These are phyloP conservation scores for Aspergillus bertholletiae DNA, from an alignment of 495 filamentous ascomycete species.

Conservation along the genomic window DNA sequence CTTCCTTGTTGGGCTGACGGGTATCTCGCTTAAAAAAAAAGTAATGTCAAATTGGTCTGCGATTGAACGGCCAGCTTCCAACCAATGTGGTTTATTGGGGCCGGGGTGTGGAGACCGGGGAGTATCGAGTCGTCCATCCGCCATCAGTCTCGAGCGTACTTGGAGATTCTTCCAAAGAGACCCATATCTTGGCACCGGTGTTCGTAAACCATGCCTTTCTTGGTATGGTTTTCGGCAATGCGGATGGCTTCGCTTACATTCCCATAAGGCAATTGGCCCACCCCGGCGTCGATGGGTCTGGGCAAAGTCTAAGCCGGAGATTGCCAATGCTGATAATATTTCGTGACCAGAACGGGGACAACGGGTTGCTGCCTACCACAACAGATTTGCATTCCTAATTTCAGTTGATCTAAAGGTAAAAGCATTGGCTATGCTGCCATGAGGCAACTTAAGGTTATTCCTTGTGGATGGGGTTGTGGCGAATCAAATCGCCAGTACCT, in stretches of 20 bases:
- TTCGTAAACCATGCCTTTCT: not conserved
- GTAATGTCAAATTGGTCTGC: not conserved
- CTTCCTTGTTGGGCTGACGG: not conserved
- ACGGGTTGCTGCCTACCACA: no score
- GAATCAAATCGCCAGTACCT: no score
- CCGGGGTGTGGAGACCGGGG: not conserved
- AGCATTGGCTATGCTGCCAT: no score
- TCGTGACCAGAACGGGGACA: no score
- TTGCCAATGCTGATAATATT: no score
- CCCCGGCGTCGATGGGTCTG: not conserved
- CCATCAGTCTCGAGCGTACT: no score
- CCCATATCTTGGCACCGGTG: not conserved
- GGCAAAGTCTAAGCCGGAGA: not conserved
- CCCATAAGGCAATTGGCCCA: not conserved
- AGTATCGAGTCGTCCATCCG: not conserved
- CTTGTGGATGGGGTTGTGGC: no score
- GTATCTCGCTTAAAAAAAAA: not conserved
- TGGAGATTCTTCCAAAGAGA: not conserved
- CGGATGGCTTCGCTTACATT: not conserved
- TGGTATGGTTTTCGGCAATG: slow-evolving; percentile 5
- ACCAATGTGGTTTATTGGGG: not conserved
- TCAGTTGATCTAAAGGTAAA: no score
- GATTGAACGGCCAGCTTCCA: not conserved
- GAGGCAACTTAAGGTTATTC: no score
- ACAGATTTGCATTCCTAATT: no score